phyloP scores from a whole-genome alignment of 1,139 yeast genomes.

The Yamadazyma buinensis region DNA sequence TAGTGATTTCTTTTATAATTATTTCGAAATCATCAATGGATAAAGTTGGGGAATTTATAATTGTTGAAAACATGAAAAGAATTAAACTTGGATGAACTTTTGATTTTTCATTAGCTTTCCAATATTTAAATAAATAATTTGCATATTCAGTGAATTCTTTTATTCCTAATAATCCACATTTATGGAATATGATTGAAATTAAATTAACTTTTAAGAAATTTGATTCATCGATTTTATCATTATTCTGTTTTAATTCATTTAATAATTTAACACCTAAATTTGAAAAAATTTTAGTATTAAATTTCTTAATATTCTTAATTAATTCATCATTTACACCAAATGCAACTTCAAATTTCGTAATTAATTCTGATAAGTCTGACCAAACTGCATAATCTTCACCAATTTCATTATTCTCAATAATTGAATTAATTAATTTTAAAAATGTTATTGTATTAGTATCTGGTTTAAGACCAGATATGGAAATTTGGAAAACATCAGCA shows the following conservation, averaged over 20 bases:
- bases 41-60: slow-evolving; percentile 39
- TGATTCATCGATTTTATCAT: slow-evolving; percentile 26
- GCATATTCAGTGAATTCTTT: slow-evolving; percentile 50
- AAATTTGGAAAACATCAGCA: slow-evolving; percentile 59
- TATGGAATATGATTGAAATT: slow-evolving; percentile 46
- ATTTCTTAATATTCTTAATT: slow-evolving; percentile 35
- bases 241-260: slow-evolving; percentile 22
- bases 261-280: slow-evolving; percentile 29
- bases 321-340: slow-evolving; percentile 47
- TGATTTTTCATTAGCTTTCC: slow-evolving; percentile 24
- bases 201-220: slow-evolving; percentile 49
- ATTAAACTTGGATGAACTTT: slow-evolving; percentile 55
- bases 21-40: slow-evolving; percentile 42
- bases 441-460: slow-evolving; percentile 43
- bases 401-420: slow-evolving; percentile 39
- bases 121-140: slow-evolving; percentile 32
- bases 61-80: slow-evolving; percentile 48
- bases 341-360: slow-evolving; percentile 39
- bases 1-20: slow-evolving; percentile 46
- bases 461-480: slow-evolving; percentile 55
- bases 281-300: slow-evolving; percentile 36
- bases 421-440: slow-evolving; percentile 38
- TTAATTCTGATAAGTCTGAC: slow-evolving; percentile 51
- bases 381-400: slow-evolving; percentile 60
- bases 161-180: slow-evolving; percentile 50